Base-by-base conservation (phyloP, 2,329 filamentous ascomycete genomes). In the Neopestalotiopsis rosae region DNA sequence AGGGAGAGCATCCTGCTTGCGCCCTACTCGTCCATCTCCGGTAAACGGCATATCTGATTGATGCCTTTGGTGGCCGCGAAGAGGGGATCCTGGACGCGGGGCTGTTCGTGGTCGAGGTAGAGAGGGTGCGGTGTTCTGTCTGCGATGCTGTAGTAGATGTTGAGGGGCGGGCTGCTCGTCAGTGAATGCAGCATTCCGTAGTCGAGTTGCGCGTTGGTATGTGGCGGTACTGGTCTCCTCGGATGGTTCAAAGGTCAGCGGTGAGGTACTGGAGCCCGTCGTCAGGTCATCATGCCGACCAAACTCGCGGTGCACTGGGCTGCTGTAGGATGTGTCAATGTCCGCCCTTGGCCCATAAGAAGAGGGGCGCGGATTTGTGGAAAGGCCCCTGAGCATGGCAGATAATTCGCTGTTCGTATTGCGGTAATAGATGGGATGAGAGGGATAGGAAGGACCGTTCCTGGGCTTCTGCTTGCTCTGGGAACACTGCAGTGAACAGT, bases 31-130 rank as follows among this genome's bases (percentile, higher is more conserved):
- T 64, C 76, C 76, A 70, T 85, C 83, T 67, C 83, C 83, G 64
- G 83, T 85, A 62, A 81, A 75, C 24, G 81, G 77, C 82, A 85
- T 85, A 59, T 78, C 80, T 74, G 75, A 75, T 14, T 69, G 68
- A 34, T 67, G 74, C 62, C 72, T 73, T 9, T 30, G 57, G 45
- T 70, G 70, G 38, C 63, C 49, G 24, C 66, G 61, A 14, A 45
- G 49, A 24, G 69, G 67, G 24, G 69, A 59, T 58, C 49, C 32
- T 62, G 62, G 14, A 38, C 56, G 30, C 57, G 57, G 73, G 71
- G 38, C 63, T 61, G 66, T 67, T 14, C 57, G 66, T 10, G 62
- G 49, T 5, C 61, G 66, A 17, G 65, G 65, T 40, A 61, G 32
- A n/a, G 61, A 58, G 42, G 67, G 68, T 13, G 69, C 70, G 67